Base-by-base conservation (phyloP, 2,329 filamentous ascomycete species). In the Epichloe festucae region DNA sequence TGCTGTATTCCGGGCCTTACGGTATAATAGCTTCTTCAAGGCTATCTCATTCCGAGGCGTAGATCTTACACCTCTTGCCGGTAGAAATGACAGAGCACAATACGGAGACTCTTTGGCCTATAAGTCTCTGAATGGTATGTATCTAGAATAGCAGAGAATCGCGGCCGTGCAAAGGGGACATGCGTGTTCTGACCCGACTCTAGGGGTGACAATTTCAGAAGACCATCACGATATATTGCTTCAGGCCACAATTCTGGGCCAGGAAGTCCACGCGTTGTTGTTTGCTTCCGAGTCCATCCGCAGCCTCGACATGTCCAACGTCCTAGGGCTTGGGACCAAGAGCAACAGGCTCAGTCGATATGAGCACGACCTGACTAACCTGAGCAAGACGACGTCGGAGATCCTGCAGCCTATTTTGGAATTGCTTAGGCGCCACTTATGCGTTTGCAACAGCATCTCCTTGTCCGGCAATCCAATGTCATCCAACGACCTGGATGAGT, bases 1-100 rank as follows among this genome's bases (percentile, higher is more conserved):
- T n/a, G 77, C 77, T 10, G 71, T 79, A 1, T 71, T 80, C 56
- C 72, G 76, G 4, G 75, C 77, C 2, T 62, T 80, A 53, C 70
- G 77, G 10, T 81, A 78, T 59, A 81, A 81, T 50, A 77, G 76
- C 55, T 80, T 75, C 57, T 80, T 81, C 63, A 76, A 74, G 53
- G 74, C 76, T 0, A 62, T 81, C n/a, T 79, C 75, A 2, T 78
- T 81, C 55, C 63, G 67, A 10, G 70, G 75, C 49, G 69, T 80
- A 14, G 73, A 79, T 55, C 65, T 81, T 19, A 71, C 70, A 1
- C 58, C 65, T 7, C 58, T 70, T 12, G 60, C 60, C 34, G 63
- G 63, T 39, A 67, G 62, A 46, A 68, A 68, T 46, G 77, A 80
- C 53, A 69, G 69, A 43, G 60, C 66, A 2, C 65, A 67, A 5